A percentile compares a stretch with the other conserved stretches of the same genome.
These are phyloP conservation scores for Blastocladiella britannica DNA, from an alignment of 192 early-diverging fungal species.

Conservation along the genomic window DNA sequence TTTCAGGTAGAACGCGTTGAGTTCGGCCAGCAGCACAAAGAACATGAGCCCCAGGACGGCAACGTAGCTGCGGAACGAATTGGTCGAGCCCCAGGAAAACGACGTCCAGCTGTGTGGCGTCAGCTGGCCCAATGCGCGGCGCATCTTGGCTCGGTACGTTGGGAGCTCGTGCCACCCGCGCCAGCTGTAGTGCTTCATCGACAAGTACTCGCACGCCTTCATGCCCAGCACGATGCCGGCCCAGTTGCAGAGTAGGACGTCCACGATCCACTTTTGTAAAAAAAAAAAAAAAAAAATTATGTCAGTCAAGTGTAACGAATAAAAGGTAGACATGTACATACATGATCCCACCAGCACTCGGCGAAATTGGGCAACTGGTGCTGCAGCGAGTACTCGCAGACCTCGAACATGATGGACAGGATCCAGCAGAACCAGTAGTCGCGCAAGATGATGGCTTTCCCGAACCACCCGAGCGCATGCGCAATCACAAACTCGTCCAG, in stretches of 20 bases:
- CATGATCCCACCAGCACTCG: constrained; percentile 99
- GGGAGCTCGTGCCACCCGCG: constrained; percentile 69
- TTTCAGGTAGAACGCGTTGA: constrained; percentile 92
- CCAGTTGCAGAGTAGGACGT: constrained; percentile 87
- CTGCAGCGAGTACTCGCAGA: constrained; percentile 82
- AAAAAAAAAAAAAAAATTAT: not conserved
- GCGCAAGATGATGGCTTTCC: constrained; percentile 75
- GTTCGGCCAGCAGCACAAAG: constrained; percentile 54
- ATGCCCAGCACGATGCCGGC: constrained; percentile 78
- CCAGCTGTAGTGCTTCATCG: constrained; percentile 92
- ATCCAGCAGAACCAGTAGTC: constrained; percentile 96
- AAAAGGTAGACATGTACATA: constrained; percentile 13
- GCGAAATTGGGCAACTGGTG: constrained; percentile 95
- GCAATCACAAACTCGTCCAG: constrained; percentile 86
- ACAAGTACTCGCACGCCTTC: constrained; percentile 93
- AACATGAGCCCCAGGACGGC: constrained; percentile 52
- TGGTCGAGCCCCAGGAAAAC: constrained; percentile 77
- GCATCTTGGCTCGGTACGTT: constrained; percentile 64
- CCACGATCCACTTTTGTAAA: constrained; percentile 58
- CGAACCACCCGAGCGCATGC: constrained; percentile 84
- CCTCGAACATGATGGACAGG: constrained; percentile 78
- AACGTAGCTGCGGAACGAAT: constrained; percentile 66
- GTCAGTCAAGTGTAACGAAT: not conserved
- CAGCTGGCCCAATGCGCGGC: constrained; percentile 73
- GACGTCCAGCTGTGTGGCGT: constrained; percentile 86